Evolutionary conservation across 2,329 filamentous ascomycete species (phyloP), one percentile per base, ranked within the genome.

Genomic region (Didymella pomorum): DNA sequence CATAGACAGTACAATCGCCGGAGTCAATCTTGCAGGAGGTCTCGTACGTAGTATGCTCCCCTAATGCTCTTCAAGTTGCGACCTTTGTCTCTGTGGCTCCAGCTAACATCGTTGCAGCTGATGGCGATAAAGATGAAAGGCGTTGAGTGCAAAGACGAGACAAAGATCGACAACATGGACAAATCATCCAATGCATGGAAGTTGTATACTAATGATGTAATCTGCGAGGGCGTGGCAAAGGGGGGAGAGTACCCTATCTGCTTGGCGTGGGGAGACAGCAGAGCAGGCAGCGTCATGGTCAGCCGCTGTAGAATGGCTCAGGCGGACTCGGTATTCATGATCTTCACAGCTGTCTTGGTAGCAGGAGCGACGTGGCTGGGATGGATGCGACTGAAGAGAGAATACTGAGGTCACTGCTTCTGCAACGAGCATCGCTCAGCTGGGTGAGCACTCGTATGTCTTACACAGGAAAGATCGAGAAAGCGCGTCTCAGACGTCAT

Each of bases 251-350:
- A 12, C 28, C 28, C 9, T 11, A 11, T 11, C 9, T 29, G 28
- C 28, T 29, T 9, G 28, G 28, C 28, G 3, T 12, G 23, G 23
- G 23, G 23, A 25, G 23, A 25, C 23, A 25, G 23, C 23, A 25
- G 23, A 4, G 23, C 3, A 25, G 31, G 31, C 12, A 35, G 14
- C 14, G 2, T n/a, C 5, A 18, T 37, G 25, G 3, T 59, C 7
- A 56, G 56, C 5, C 63, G 64, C 18, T 73, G 71, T 51, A 66
- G 48, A 45, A 52, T 63, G 45, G 60, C 52, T 35, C 58, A 67
- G 44, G 70, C 71, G 4, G 69, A 71, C 18, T 42, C 64, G 2
- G 70, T 61, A 1, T 71, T 74, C 37, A 70, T 73, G 69, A 70
- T 71, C 25, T 9, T 71, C 18, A 64, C 61, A 1, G 61, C 62